Conservation (phyloP, 805 yeast species). For the Lachancea thermotolerans region DNA sequence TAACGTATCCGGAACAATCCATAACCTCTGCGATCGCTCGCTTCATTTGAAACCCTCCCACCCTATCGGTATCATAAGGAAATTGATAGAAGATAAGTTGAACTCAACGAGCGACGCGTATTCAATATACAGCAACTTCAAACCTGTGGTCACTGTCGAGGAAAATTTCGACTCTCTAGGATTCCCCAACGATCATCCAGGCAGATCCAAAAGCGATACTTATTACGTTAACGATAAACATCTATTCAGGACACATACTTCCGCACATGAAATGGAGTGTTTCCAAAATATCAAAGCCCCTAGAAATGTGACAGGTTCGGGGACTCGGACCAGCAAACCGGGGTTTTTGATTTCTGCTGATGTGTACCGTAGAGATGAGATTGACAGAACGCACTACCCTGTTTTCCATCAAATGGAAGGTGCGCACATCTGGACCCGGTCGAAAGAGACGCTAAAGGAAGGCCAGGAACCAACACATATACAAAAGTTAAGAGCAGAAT, state of each 20-base stretch:
- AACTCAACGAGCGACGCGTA: slow-evolving; percentile 63
- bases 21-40: slow-evolving; percentile 60
- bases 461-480: slow-evolving; percentile 27
- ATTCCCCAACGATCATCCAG: slow-evolving; percentile 88
- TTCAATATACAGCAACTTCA: slow-evolving; percentile 56
- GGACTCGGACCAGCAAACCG: slow-evolving; percentile 35
- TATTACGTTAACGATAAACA: slow-evolving; percentile 74
- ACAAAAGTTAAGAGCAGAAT: slow-evolving; percentile 47
- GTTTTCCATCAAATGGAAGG: slow-evolving; percentile 98
- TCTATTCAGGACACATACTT: slow-evolving; percentile 85
- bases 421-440: slow-evolving; percentile 73
- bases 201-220: slow-evolving; percentile 87
- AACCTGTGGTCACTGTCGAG: slow-evolving; percentile 72
- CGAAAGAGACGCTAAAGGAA: slow-evolving; percentile 19
- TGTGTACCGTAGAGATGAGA: slow-evolving; percentile 91
- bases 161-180: slow-evolving; percentile 91
- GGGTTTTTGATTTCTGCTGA: slow-evolving; percentile 94
- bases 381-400: slow-evolving; percentile 93
- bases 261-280: slow-evolving; percentile 92
- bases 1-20: slow-evolving; percentile 71
- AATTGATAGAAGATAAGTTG: slow-evolving; percentile 65
- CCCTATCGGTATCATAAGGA: slow-evolving; percentile 82
- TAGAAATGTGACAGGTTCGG: neutral
- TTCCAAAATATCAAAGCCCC: slow-evolving; percentile 9
- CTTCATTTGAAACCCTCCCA: slow-evolving; percentile 70